These are phyloP conservation scores for Smittium culicis DNA, from an alignment of 371 early-diverging fungal genomes.

Conservation along the genomic window DNA sequence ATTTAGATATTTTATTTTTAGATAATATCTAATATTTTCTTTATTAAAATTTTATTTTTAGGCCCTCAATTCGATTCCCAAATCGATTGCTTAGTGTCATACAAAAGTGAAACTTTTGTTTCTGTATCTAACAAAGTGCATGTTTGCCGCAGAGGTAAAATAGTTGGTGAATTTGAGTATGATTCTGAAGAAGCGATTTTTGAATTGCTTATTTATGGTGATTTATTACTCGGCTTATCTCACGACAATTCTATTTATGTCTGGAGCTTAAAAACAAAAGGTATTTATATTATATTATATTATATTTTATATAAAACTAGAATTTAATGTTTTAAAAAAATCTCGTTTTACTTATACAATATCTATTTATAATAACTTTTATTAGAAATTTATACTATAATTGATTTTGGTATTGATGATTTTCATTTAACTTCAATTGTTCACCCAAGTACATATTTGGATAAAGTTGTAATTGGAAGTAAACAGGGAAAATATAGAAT, in stretches of 20 bases:
- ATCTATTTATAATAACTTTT: background rate
- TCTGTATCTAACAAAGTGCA: slow-evolving; percentile 41
- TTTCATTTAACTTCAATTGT: slow-evolving; percentile 62
- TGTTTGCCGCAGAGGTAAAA: slow-evolving; percentile 58
- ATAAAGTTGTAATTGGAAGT: slow-evolving; percentile 81
- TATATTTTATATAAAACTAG: too few species aligned
- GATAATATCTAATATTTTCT: background rate
- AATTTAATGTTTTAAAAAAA: background rate
- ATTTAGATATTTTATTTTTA: background rate
- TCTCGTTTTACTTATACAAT: background rate
- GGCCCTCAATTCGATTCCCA: slow-evolving; percentile 48
- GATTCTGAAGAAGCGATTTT: slow-evolving; percentile 5
- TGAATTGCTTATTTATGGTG: slow-evolving; percentile 30
- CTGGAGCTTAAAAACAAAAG: slow-evolving; percentile 47
- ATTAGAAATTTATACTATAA: slow-evolving; percentile 52
- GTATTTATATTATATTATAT: slow-evolving; percentile 13
- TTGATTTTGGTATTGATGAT: slow-evolving; percentile 50
- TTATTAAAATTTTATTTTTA: background rate
- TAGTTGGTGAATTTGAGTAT: slow-evolving; percentile 23
- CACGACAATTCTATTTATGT: slow-evolving; percentile 65
- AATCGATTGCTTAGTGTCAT: slow-evolving; percentile 60
- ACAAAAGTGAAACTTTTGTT: slow-evolving; percentile 55
- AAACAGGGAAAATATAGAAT: slow-evolving; percentile 77
- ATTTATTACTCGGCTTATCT: slow-evolving; percentile 57
- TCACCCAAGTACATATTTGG: slow-evolving; percentile 91